Conservation (phyloP, 2,329 filamentous ascomycete genomes). For the Graphilbum fragrans region DNA sequence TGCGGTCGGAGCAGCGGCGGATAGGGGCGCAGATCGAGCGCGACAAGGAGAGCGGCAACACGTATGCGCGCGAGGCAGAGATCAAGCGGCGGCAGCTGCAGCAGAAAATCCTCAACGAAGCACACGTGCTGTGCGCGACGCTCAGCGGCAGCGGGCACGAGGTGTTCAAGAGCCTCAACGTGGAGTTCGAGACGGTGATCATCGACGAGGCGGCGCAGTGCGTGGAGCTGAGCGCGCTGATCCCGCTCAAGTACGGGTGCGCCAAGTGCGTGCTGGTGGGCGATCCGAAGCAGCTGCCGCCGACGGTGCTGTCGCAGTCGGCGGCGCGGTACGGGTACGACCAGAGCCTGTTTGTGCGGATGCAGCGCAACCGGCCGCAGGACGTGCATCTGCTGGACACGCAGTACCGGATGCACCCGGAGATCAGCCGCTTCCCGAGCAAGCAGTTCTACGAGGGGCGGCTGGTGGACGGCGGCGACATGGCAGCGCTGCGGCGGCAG, state of each 20-base stretch:
- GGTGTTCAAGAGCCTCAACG: slow-evolving; percentile 86
- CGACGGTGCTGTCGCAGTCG: slow-evolving; percentile 88
- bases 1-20: slow-evolving; percentile 57
- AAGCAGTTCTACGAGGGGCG: slow-evolving; percentile 83
- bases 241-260: slow-evolving; percentile 94
- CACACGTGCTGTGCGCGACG: slow-evolving; percentile 89
- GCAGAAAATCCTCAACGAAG: slow-evolving; percentile 79
- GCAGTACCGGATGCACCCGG: slow-evolving; percentile 98
- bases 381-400: slow-evolving; percentile 92
- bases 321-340: slow-evolving; percentile 91
- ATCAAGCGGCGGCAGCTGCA: slow-evolving; percentile 74
- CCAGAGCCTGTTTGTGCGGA: slow-evolving; percentile 94
- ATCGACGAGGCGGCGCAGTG: slow-evolving; percentile 98
- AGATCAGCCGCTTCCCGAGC: slow-evolving; percentile 87
- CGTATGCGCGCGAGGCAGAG: slow-evolving; percentile 71
- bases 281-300: slow-evolving; percentile 93
- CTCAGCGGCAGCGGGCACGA: slow-evolving; percentile 94
- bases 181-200: slow-evolving; percentile 97
- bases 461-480: slow-evolving; percentile 73
- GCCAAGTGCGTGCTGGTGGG: slow-evolving; percentile 94
- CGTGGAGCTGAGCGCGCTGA: slow-evolving; percentile 90
- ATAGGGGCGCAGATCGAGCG: slow-evolving; percentile 79
- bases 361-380: slow-evolving; percentile 83
- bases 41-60: slow-evolving; percentile 75
- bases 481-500: slow-evolving; percentile 61